These are phyloP conservation scores for Prunus fruticosa DNA, from an alignment of 306 rosid genomes.

Conservation along the genomic window DNA sequence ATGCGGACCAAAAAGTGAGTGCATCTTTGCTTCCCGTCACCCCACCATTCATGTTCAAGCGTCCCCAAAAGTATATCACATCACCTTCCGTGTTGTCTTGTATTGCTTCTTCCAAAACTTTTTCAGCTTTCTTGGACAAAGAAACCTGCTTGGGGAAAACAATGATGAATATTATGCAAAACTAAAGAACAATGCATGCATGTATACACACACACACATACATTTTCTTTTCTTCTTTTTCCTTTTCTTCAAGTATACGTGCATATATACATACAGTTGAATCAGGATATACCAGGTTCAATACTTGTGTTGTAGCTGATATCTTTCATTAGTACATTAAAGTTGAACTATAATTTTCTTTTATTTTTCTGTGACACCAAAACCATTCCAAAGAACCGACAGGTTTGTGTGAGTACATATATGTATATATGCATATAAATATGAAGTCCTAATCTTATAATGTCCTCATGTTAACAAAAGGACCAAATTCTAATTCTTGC, in stretches of 20 bases:
- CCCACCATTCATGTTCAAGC: conserved; percentile 56
- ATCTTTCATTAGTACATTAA: background rate
- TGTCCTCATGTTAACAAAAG: background rate
- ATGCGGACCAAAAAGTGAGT: conserved; percentile 85
- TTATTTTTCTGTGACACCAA: background rate
- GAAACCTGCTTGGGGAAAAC: conserved; percentile 61
- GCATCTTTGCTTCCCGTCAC: conserved; percentile 44
- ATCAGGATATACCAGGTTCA: background rate
- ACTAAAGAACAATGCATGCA: background rate
- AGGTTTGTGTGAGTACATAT: background rate
- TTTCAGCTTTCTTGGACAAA: conserved; percentile 64
- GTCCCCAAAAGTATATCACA: conserved; percentile 85
- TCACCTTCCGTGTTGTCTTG: conserved; percentile 59
- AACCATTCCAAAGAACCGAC: background rate
- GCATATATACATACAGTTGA: background rate
- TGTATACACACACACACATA: background rate
- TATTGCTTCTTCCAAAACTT: conserved; percentile 64
- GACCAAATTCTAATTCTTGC: background rate
- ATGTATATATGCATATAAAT: background rate
- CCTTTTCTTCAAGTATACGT: background rate
- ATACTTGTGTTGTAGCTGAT: background rate
- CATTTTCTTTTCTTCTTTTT: too few relatives aligned
- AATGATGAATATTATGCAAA: conserved; percentile 10
- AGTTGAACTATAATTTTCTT: background rate
- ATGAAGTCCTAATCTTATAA: background rate